Percentiles rank a stretch among this genome's conserved stretches.
Evolutionary conservation across 768 basidiomycete genomes (phyloP).

Genomic region (Russula abietina): DNA sequence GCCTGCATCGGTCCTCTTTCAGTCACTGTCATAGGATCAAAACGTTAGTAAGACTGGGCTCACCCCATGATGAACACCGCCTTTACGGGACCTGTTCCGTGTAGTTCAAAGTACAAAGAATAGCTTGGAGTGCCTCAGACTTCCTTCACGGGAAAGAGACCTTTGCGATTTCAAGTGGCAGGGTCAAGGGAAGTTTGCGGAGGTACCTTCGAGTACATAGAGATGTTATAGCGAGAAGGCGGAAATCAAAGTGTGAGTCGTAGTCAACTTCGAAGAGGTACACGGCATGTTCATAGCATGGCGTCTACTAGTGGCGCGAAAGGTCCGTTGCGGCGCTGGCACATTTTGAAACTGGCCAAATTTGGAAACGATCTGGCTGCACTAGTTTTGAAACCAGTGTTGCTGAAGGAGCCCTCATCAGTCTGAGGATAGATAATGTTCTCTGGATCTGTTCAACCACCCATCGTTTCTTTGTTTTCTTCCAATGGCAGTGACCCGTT

Average conservation of each 20-base stretch:
- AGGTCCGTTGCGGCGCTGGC: too few species aligned
- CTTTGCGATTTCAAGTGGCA: conserved; percentile 56
- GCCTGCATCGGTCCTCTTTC: conserved; percentile 29
- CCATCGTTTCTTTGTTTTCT: conserved; percentile 66
- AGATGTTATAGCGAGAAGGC: not conserved
- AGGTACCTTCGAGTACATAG: not conserved
- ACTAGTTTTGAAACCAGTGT: too few species aligned
- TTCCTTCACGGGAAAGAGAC: conserved; percentile 67
- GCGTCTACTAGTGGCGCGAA: too few species aligned
- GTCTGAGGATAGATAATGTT: conserved; percentile 43
- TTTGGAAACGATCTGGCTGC: too few species aligned
- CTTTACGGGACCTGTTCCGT: conserved; percentile 60
- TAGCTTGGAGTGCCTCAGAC: conserved; percentile 54
- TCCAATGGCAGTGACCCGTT: conserved; percentile 63
- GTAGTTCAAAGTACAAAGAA: conserved; percentile 74
- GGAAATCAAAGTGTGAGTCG: not conserved
- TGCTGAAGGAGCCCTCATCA: too few species aligned
- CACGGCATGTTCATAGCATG: too few species aligned
- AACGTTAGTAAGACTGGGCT: not conserved
- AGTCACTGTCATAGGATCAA: not conserved
- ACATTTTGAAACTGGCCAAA: too few species aligned
- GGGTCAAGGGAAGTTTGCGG: conserved; percentile 48
- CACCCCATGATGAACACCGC: conserved; percentile 75
- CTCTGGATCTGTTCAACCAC: conserved; percentile 51
- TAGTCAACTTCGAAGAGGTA: too few species aligned